Evolutionary conservation across 345 rosid genomes (phyloP).

Genomic region (Pugionium dolabratum): DNA sequence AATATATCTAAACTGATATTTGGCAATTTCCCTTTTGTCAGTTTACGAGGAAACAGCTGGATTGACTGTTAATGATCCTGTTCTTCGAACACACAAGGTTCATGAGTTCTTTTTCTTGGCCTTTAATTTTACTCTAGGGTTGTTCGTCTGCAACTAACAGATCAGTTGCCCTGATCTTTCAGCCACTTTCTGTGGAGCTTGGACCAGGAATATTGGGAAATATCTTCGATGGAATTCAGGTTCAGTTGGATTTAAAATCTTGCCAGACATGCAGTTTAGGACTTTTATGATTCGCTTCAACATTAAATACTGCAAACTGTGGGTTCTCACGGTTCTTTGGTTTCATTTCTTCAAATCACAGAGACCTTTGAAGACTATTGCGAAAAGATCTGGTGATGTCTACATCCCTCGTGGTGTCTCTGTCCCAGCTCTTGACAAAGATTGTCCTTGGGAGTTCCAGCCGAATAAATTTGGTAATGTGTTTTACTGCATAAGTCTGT

Average conservation of each 20-base stretch:
- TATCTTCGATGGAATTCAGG: conserved; percentile 99
- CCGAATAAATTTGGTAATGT: conserved; percentile 79
- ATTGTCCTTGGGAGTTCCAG: conserved; percentile 88
- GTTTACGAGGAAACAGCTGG: conserved; percentile 99
- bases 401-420: conserved; percentile 99
- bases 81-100: conserved; percentile 90
- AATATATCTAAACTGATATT: conserved; percentile 6
- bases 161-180: conserved; percentile 39
- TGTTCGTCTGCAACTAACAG: conserved; percentile 24
- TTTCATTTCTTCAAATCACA: conserved; percentile 38
- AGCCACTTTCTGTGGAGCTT: conserved; percentile 97
- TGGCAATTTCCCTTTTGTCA: conserved; percentile 34
- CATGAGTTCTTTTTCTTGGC: not conserved
- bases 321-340: conserved; percentile 20
- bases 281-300: conserved; percentile 15
- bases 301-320: conserved; percentile 1
- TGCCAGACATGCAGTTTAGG: conserved; percentile 1
- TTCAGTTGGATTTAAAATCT: conserved; percentile 39
- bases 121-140: not conserved
- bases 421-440: conserved; percentile 98
- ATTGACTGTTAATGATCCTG: conserved; percentile 91
- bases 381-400: conserved; percentile 89
- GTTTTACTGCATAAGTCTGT: conserved; percentile 13
- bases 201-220: conserved; percentile 99
- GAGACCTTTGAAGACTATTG: conserved; percentile 99